Evolutionary conservation across 2,329 filamentous ascomycete genomes (phyloP).

Genomic region (Cytospora paraplurivora): DNA sequence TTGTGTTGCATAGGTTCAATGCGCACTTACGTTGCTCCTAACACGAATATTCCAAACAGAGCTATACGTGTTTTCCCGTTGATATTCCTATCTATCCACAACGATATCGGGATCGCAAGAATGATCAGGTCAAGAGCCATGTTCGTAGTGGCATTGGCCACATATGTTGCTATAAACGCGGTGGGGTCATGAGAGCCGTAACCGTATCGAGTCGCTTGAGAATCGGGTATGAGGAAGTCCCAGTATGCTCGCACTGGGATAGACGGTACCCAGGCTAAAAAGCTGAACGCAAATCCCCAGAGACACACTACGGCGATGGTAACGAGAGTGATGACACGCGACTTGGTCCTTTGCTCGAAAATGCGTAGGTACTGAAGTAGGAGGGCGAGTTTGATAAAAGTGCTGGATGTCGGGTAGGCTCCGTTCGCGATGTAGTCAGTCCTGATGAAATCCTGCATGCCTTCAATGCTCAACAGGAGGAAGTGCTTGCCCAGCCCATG

Average conservation of each 20-base stretch:
- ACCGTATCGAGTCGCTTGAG: conserved; percentile 31
- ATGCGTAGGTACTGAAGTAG: conserved; percentile 31
- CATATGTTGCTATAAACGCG: conserved; percentile 36
- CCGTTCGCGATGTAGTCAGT: conserved; percentile 30
- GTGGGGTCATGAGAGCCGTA: conserved; percentile 36
- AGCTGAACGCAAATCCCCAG: conserved; percentile 37
- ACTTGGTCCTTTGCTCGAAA: conserved; percentile 27
- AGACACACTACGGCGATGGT: conserved; percentile 35
- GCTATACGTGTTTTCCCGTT: conserved; percentile 37
- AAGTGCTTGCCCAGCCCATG: conserved; percentile 25
- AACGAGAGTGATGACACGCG: conserved; percentile 29
- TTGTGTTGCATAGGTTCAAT: not conserved
- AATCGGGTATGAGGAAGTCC: conserved; percentile 30
- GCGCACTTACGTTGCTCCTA: conserved; percentile 38
- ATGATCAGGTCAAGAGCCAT: conserved; percentile 39
- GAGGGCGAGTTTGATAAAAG: conserved; percentile 31
- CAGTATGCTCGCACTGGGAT: conserved; percentile 38
- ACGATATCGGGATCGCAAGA: conserved; percentile 37
- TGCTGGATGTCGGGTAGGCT: conserved; percentile 30
- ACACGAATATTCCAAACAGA: conserved; percentile 36
- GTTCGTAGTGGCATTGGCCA: conserved; percentile 37
- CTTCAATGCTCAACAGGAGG: conserved; percentile 5
- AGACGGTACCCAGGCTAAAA: conserved; percentile 40
- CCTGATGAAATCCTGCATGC: conserved; percentile 23
- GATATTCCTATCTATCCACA: conserved; percentile 34